Base-by-base conservation (phyloP, 345 rosid species). In the Populus nigra region DNA sequence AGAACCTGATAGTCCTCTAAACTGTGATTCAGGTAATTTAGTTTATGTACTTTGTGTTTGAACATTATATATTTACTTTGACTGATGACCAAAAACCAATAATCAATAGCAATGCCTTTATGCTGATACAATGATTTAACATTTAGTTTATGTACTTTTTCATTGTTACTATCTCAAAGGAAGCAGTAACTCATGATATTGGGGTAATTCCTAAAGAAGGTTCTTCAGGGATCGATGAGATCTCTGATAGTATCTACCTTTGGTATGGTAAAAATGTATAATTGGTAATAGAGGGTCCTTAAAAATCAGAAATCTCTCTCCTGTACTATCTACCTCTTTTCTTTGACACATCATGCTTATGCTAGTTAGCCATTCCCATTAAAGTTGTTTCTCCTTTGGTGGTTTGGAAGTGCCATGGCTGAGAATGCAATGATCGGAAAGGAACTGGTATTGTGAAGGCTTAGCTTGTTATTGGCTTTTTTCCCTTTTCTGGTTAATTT, bases 1-100 rank as follows among this genome's bases (percentile, higher is more conserved):
- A 25, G 98, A 96, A 79, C 91, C 98, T 0, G 97, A 93, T 57
- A 96, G 99, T 82, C 98, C 99, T 41, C 88, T 96, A 63, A 96
- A 96, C 80, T 96, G 99, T 55, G 98, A 96, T 89, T 96, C 99
- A 63, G 98, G 99, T 91, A 86, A 49, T 45, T 59, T 33, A n/a
- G 57, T 62, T n/a, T 31, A 39, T 53, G 41, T 11, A 63, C 53
- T 59, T 73, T 77, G 6, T 72, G 11, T n/a, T 41, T 47, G 16
- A 3, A 39, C 65, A 11, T 25, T 62, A 45, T 41, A 55, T 31
- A 41, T 81, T 31, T 73, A 65, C 59, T 65, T 57, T 4, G 11
- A 29, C 18, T 36, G 27, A 15, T 49, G 55, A 27, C 23, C 29
- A 41, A 45, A 36, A 5, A 57, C 47, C 39, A 65, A 11, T 31